phyloP scores from a whole-genome alignment of 225 moss, liverwort and hornwort species.

The Pseudoscleropodium purum region DNA sequence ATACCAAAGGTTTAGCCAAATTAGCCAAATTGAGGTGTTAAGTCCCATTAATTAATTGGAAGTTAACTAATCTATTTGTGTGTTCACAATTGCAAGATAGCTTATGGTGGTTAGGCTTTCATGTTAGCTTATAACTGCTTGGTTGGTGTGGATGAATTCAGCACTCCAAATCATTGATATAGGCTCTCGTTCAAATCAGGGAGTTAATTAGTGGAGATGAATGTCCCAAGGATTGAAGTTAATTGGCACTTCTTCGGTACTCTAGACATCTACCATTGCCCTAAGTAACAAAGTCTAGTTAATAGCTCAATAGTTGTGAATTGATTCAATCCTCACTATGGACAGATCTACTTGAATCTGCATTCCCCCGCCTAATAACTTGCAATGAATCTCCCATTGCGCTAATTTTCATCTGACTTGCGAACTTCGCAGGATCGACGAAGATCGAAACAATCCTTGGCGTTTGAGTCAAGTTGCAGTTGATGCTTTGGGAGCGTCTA shows the following conservation, averaged over 20 bases:
- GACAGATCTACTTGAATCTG: background rate
- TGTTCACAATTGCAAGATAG: background rate
- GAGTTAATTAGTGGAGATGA: background rate
- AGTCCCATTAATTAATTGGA: background rate
- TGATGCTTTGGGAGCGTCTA: slow-evolving; percentile 80
- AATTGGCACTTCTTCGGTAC: background rate
- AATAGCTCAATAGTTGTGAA: background rate
- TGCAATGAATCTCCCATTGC: background rate
- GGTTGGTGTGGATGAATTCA: background rate
- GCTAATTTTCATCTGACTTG: background rate
- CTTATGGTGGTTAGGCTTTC: background rate
- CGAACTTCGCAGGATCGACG: slow-evolving; percentile 58
- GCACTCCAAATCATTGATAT: background rate
- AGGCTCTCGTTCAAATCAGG: background rate
- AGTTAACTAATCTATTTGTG: background rate
- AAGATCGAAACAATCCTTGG: slow-evolving; percentile 56
- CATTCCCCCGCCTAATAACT: background rate
- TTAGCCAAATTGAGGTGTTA: background rate
- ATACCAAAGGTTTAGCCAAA: background rate
- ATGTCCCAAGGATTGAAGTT: background rate
- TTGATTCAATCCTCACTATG: background rate
- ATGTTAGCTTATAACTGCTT: background rate
- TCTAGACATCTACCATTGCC: background rate
- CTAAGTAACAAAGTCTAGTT: background rate
- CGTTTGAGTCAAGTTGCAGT: slow-evolving; percentile 61